These are phyloP conservation scores for Mycosarcoma mackinlayi DNA, from an alignment of 1,284 basidiomycete species.

Conservation along the genomic window DNA sequence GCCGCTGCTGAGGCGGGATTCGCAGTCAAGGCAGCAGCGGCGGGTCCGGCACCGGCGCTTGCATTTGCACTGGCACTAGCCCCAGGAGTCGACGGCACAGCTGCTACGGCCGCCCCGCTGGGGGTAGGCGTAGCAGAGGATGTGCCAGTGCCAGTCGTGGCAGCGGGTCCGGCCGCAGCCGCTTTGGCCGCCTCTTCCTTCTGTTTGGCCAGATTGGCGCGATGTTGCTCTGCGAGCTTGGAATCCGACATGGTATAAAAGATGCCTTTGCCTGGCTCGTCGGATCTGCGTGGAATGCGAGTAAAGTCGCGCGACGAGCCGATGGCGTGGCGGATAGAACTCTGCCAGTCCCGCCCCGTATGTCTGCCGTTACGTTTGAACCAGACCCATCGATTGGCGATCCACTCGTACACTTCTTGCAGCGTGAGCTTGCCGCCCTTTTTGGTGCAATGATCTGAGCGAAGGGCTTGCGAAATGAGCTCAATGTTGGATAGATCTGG, in stretches of 20 bases:
- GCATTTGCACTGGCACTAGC: slow-evolving; percentile 1
- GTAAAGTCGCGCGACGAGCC: slow-evolving; percentile 62
- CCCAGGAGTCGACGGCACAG: slow-evolving; percentile 1
- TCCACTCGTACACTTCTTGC: slow-evolving; percentile 92
- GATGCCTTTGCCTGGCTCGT: slow-evolving; percentile 65
- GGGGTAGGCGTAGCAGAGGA: slow-evolving; percentile 1
- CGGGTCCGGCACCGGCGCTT: neutral
- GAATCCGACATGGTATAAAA: slow-evolving; percentile 63
- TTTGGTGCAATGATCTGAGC: slow-evolving; percentile 47
- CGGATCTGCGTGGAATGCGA: slow-evolving; percentile 55
- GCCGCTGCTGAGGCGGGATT: slow-evolving; percentile 11
- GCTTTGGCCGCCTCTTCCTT: slow-evolving; percentile 52
- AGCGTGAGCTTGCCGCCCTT: slow-evolving; percentile 85
- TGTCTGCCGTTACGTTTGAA: slow-evolving; percentile 72
- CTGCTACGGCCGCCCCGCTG: slow-evolving; percentile 3
- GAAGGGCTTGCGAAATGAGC: slow-evolving; percentile 62
- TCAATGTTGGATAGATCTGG: slow-evolving; percentile 62
- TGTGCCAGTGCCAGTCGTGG: slow-evolving; percentile 2
- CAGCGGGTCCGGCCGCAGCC: slow-evolving; percentile 19
- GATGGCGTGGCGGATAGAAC: slow-evolving; percentile 63
- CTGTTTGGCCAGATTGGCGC: slow-evolving; percentile 43
- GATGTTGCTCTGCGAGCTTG: slow-evolving; percentile 51
- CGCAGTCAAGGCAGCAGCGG: neutral
- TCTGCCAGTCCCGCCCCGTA: slow-evolving; percentile 66
- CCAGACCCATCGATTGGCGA: slow-evolving; percentile 86